Evolutionary conservation across 345 rosid species (phyloP).

Genomic region (Populus deltoides): DNA sequence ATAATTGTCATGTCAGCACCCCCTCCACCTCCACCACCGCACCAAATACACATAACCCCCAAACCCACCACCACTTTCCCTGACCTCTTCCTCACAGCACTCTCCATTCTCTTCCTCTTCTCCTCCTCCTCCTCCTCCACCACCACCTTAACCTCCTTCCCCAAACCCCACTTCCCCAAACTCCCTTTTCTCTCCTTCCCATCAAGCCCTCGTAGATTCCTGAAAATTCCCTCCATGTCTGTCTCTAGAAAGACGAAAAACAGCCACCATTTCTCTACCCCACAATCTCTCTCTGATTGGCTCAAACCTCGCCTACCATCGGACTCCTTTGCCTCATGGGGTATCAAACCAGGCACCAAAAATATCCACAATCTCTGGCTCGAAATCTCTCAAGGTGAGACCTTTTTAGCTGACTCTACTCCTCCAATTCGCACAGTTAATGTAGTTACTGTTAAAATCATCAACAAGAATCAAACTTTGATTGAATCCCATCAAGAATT

Average conservation of each 20-base stretch:
- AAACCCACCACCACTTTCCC: background rate
- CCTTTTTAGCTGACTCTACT: conserved; percentile 56
- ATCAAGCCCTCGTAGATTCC: conserved; percentile 36
- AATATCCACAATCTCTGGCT: conserved; percentile 97
- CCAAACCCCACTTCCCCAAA: conserved; percentile 4
- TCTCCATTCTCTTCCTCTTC: conserved; percentile 21
- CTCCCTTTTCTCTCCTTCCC: background rate
- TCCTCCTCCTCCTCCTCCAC: conserved; percentile 13
- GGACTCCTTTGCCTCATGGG: conserved; percentile 82
- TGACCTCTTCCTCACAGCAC: conserved; percentile 13
- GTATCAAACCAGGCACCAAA: conserved; percentile 88
- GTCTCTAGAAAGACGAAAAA: conserved; percentile 17
- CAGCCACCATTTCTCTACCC: conserved; percentile 50
- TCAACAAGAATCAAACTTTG: conserved; percentile 41
- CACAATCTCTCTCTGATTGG: conserved; percentile 87
- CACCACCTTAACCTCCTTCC: conserved; percentile 1
- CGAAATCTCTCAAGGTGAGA: conserved; percentile 80
- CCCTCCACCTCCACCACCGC: background rate
- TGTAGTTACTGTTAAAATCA: conserved; percentile 59
- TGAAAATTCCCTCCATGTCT: conserved; percentile 47
- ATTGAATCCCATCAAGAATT: conserved; percentile 78
- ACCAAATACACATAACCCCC: background rate
- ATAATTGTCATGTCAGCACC: background rate
- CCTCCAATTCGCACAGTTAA: conserved; percentile 78
- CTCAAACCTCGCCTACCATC: conserved; percentile 76